Evolutionary conservation across 1,284 basidiomycete species (phyloP).

Genomic region (Ustilago trichophora): DNA sequence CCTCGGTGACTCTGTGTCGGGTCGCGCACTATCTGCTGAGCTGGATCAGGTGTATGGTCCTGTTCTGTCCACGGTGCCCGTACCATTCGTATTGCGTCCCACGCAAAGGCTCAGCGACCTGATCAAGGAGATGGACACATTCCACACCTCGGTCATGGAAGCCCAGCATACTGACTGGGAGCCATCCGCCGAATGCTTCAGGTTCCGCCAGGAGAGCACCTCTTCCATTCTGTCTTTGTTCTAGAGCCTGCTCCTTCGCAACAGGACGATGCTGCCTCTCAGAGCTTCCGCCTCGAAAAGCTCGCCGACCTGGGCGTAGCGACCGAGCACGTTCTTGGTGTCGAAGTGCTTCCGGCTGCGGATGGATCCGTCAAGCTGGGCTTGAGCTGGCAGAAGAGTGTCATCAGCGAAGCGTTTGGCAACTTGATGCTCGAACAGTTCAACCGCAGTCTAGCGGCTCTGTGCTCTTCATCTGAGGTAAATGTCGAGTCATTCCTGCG

Average conservation of each 20-base stretch:
- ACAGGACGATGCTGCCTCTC: background rate
- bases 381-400: slow-evolving; percentile 39
- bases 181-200: slow-evolving; percentile 58
- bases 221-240: slow-evolving; percentile 65
- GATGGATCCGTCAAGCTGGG: slow-evolving; percentile 43
- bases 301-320: slow-evolving; percentile 51
- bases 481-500: slow-evolving; percentile 7
- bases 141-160: slow-evolving; percentile 45
- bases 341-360: slow-evolving; percentile 48
- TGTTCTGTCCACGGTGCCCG: slow-evolving; percentile 60
- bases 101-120: slow-evolving; percentile 25
- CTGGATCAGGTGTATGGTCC: slow-evolving; percentile 56
- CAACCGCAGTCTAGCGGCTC: slow-evolving; percentile 32
- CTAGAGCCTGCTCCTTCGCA: slow-evolving; percentile 47
- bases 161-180: slow-evolving; percentile 48
- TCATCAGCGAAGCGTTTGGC: slow-evolving; percentile 41
- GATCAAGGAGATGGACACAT: slow-evolving; percentile 38
- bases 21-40: slow-evolving; percentile 39
- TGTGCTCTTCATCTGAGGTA: slow-evolving; percentile 22
- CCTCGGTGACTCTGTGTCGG: slow-evolving; percentile 62
- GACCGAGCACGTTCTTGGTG: slow-evolving; percentile 60
- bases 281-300: slow-evolving; percentile 20
- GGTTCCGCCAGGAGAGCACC: slow-evolving; percentile 45
- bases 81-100: slow-evolving; percentile 42
- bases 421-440: slow-evolving; percentile 47